These are phyloP conservation scores for Trichoderma guizhouense DNA, from an alignment of 2,329 filamentous ascomycete species.

Conservation along the genomic window DNA sequence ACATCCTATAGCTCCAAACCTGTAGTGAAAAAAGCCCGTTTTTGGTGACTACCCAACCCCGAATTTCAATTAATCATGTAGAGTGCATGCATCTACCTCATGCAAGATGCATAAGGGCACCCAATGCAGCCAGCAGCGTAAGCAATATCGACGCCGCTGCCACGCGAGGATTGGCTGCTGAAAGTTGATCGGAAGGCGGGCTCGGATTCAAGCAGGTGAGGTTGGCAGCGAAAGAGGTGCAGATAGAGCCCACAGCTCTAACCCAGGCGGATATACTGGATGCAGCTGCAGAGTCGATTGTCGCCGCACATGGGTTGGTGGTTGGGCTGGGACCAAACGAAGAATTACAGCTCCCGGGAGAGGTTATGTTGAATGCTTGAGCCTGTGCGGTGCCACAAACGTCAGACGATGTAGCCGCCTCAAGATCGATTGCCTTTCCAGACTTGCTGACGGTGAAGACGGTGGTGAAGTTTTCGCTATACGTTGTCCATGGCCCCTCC, in stretches of 20 bases:
- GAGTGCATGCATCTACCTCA: neutral
- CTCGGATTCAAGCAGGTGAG: neutral
- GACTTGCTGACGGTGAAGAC: constrained; percentile 1
- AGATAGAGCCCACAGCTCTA: neutral
- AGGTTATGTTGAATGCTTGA: neutral
- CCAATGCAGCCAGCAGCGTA: neutral
- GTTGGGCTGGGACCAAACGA: neutral
- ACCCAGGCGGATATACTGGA: neutral
- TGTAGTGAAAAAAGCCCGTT: neutral
- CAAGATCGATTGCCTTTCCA: neutral
- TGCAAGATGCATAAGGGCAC: neutral
- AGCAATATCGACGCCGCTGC: neutral
- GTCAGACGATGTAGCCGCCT: neutral
- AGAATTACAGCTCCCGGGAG: neutral
- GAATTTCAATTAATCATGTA: neutral
- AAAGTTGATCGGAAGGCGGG: neutral
- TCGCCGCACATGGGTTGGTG: neutral
- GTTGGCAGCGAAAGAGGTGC: neutral
- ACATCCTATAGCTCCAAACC: neutral
- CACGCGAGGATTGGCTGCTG: neutral
- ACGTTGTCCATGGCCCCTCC: too few relatives aligned
- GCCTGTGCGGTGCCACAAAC: neutral
- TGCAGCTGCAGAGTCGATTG: neutral
- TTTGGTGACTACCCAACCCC: neutral
- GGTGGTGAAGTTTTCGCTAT: neutral